A percentile compares a stretch with the other conserved stretches of the same genome.
Conservation (phyloP, 306 rosid genomes). For the Luffa acutangula region DNA sequence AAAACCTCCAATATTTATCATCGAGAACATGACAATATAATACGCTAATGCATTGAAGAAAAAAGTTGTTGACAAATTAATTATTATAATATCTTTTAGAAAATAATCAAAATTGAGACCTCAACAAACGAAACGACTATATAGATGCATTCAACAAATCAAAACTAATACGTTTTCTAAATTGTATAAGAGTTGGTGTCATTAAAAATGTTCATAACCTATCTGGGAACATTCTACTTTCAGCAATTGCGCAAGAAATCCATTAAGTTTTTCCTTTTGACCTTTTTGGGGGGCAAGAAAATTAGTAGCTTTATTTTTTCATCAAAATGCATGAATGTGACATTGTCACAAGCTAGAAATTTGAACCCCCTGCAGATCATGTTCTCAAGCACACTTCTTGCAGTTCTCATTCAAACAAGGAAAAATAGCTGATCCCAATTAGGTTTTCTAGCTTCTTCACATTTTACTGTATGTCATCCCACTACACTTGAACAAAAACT, state of each 20-base stretch:
- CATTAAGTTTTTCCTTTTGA: background rate
- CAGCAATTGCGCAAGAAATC: background rate
- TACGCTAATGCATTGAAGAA: background rate
- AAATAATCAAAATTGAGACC: background rate
- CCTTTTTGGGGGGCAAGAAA: background rate
- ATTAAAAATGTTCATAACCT: background rate
- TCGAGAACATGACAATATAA: background rate
- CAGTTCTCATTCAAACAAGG: background rate
- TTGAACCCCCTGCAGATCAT: background rate
- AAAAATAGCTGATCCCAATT: background rate
- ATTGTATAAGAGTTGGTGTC: background rate
- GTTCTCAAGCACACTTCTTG: background rate
- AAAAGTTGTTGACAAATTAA: background rate
- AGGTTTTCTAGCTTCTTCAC: background rate
- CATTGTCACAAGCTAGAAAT: background rate
- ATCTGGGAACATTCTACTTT: background rate
- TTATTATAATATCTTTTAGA: background rate
- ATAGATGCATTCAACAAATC: background rate
- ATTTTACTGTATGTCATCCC: background rate
- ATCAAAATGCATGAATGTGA: background rate
- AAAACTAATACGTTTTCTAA: background rate
- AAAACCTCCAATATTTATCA: conserved; percentile 12
- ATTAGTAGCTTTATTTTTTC: background rate
- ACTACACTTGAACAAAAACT: background rate
- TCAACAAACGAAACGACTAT: background rate